A percentile compares a stretch with the other conserved stretches of the same genome.
phyloP scores from a whole-genome alignment of 2,329 filamentous ascomycete species.

The Tetracladium maxilliforme region DNA sequence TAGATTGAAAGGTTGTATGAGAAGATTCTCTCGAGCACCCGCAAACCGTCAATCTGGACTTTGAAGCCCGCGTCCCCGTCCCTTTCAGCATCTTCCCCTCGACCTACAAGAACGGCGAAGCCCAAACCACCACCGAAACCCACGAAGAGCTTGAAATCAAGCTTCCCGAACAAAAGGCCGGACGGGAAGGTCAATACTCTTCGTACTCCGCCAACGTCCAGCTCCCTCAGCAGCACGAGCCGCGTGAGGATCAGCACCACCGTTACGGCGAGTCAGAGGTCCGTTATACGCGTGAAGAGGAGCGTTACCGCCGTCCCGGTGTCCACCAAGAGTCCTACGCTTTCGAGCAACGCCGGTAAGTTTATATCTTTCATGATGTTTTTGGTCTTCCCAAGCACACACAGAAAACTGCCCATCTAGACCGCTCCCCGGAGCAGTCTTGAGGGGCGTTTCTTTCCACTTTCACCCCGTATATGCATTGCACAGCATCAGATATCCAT shows the following conservation, averaged over 20 bases:
- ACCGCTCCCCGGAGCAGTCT: slow-evolving; percentile 10
- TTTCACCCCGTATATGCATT: too few relatives aligned
- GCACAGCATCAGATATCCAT: too few relatives aligned
- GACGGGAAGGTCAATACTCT: slow-evolving; percentile 95
- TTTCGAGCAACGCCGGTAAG: slow-evolving; percentile 39
- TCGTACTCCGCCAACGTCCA: slow-evolving; percentile 50
- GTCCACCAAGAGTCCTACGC: slow-evolving; percentile 36
- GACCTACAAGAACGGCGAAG: slow-evolving; percentile 68
- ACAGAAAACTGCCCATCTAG: slow-evolving; percentile 6
- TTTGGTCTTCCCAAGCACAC: slow-evolving; percentile 1
- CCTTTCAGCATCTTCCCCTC: slow-evolving; percentile 99
- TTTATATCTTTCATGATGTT: slow-evolving; percentile 7
- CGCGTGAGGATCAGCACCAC: background rate
- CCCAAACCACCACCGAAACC: slow-evolving; percentile 42
- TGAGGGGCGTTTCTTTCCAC: too few relatives aligned
- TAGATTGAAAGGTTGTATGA: slow-evolving; percentile 48
- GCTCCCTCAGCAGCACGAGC: slow-evolving; percentile 36
- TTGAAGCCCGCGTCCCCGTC: slow-evolving; percentile 98
- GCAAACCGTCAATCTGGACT: slow-evolving; percentile 96
- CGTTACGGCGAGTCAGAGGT: slow-evolving; percentile 70
- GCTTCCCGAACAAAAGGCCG: slow-evolving; percentile 64
- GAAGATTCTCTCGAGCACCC: slow-evolving; percentile 50
- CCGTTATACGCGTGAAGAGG: slow-evolving; percentile 63
- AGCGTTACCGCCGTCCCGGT: slow-evolving; percentile 60
- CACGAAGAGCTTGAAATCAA: slow-evolving; percentile 85